Base-by-base conservation (phyloP, 2,329 filamentous ascomycete species). In the Ilyonectria sp. region DNA sequence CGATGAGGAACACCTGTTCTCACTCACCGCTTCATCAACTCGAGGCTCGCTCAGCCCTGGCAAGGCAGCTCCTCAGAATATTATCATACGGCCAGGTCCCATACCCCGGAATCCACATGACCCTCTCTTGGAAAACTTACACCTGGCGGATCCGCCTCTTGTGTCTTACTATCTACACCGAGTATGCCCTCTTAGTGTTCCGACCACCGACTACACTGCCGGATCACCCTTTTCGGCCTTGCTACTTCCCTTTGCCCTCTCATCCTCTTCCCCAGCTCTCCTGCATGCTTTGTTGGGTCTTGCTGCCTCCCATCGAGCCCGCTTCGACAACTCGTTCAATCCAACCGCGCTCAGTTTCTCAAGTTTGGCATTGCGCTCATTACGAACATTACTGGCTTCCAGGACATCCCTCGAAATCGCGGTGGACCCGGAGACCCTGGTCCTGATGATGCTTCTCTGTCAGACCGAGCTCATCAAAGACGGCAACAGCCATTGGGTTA, bases 401-500 rank as follows among this genome's bases (percentile, higher is more conserved):
- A 67, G 73, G 1, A 44, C 60, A 10, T 73, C 73, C 5, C 66
- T 61, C 5, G 59, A 64, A 1, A 59, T 68, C 0, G 66, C 64
- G 0, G 54, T 65, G 33, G 73, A 75, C 0, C 65, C 71, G 1
- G 71, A 75, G 49, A 65, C 73, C 0, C 73, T 72, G 1, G 69
- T 74, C 0, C 71, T 69, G 1, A 75, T 75, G 73, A 74, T 75
- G 69, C 71, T 75, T 23, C 60, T 75, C 0, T 75, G 73, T 1
- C 71, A 75, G 0, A 73, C 75, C 1, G 73, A 75, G 6, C 75
- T 75, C 0, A 11, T 75, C 1, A 74, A 75, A 1, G 74, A 70
- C 1, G 73, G 73, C 0, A 71, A 75, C 2, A 63, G 77, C 52
- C 69, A 76, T 68, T 86, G 85, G 85, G 83, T 83, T 0, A 79